These are phyloP conservation scores for Pseudogymnoascus sp. DNA, from an alignment of 2,329 filamentous ascomycete species.

Conservation along the genomic window DNA sequence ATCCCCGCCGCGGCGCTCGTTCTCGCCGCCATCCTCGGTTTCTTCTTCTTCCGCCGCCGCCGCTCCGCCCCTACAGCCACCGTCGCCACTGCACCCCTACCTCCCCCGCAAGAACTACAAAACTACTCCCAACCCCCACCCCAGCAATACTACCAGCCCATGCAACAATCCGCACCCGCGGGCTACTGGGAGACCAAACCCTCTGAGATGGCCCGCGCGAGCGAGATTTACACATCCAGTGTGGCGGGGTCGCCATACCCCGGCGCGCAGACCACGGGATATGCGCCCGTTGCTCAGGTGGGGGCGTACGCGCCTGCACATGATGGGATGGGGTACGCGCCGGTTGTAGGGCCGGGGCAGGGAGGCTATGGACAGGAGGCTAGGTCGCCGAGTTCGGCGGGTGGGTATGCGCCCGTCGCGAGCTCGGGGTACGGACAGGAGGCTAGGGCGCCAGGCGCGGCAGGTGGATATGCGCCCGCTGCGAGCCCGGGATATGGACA, in stretches of 20 bases:
- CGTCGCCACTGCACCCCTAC: neutral
- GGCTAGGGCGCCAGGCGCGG: neutral
- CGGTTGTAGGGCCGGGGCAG: neutral
- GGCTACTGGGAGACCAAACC: neutral
- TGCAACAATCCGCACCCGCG: neutral
- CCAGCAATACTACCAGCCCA: neutral
- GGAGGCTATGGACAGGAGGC: neutral
- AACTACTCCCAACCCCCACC: neutral
- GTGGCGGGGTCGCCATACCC: neutral
- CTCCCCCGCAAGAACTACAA: neutral
- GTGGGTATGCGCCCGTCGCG: neutral
- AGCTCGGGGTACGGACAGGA: neutral
- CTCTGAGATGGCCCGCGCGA: neutral
- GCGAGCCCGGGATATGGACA: neutral
- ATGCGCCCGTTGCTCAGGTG: neutral
- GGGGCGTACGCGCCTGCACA: neutral
- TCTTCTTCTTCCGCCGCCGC: constrained; percentile 28
- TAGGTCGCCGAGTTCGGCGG: neutral
- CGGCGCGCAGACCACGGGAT: neutral
- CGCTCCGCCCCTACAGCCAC: neutral
- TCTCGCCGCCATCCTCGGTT: constrained; percentile 19
- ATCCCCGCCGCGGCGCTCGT: constrained; percentile 27
- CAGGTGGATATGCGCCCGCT: neutral
- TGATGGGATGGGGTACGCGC: neutral
- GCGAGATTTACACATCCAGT: neutral